Percentiles rank a stretch among this genome's conserved stretches.
phyloP scores from a whole-genome alignment of 352 stramenopile species.

The Aphanomyces euteiches region DNA sequence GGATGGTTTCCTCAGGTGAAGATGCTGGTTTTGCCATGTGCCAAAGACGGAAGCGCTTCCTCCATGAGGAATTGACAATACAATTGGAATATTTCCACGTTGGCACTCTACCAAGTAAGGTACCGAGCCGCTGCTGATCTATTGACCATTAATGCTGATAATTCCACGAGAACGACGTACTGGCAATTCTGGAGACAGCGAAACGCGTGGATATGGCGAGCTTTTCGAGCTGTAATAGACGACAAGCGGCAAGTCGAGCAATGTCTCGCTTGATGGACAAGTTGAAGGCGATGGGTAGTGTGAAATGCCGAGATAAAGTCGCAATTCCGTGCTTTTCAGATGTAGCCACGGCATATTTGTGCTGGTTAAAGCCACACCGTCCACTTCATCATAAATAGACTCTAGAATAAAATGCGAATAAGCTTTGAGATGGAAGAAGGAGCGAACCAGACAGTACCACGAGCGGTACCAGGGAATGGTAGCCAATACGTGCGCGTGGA shows the following conservation, averaged over 20 bases:
- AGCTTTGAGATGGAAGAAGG: background rate
- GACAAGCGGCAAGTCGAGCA: background rate
- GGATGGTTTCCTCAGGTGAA: constrained; percentile 16
- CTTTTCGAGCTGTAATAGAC: constrained; percentile 5
- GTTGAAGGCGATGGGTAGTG: background rate
- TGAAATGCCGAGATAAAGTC: background rate
- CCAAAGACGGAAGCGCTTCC: constrained; percentile 1
- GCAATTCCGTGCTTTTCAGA: background rate
- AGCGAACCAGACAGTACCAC: background rate
- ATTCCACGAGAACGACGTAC: background rate
- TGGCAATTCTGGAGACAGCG: background rate
- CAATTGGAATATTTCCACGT: constrained; percentile 16
- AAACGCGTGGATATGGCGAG: background rate
- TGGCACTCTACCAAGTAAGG: constrained; percentile 24
- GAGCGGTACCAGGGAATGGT: background rate
- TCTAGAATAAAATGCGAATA: background rate
- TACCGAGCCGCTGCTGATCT: constrained; percentile 12
- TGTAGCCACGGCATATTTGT: background rate
- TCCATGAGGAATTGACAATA: constrained; percentile 24
- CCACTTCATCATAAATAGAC: background rate
- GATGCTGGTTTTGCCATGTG: constrained; percentile 15
- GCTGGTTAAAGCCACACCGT: background rate
- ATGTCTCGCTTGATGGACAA: background rate
- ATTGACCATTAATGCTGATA: background rate
- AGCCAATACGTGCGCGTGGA: background rate